Evolutionary conservation across 306 rosid genomes (phyloP).

Genomic region (Ammopiptanthus mongolicus): DNA sequence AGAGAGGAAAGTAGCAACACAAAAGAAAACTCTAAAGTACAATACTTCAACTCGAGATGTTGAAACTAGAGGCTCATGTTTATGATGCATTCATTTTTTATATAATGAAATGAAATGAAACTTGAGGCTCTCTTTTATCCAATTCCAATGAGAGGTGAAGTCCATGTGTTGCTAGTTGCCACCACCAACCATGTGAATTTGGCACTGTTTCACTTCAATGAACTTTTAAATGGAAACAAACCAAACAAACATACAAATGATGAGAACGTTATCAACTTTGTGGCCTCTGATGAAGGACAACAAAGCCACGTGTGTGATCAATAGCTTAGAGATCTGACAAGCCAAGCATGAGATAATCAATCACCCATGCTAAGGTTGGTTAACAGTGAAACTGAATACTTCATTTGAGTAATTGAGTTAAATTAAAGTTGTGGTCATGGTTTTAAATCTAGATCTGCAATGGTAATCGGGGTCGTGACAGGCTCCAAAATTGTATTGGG

Average conservation of each 20-base stretch:
- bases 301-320: conserved; percentile 5
- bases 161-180: neutral
- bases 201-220: neutral
- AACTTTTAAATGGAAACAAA: neutral
- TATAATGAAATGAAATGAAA: neutral
- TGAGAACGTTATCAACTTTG: conserved; percentile 1
- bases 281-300: neutral
- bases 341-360: neutral
- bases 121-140: conserved; percentile 4
- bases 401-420: too few relatives aligned
- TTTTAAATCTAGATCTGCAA: too few relatives aligned
- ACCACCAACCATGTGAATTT: neutral
- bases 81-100: neutral
- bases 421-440: too few relatives aligned
- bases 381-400: neutral
- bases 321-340: neutral
- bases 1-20: neutral
- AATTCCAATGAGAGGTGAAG: neutral
- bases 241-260: neutral
- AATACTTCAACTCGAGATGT: neutral
- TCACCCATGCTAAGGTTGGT: neutral
- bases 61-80: conserved; percentile 14
- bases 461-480: too few relatives aligned
- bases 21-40: neutral
- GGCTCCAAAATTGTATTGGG: too few relatives aligned